phyloP scores from a whole-genome alignment of 257 asterid genomes.

The Prunella vulgaris region DNA sequence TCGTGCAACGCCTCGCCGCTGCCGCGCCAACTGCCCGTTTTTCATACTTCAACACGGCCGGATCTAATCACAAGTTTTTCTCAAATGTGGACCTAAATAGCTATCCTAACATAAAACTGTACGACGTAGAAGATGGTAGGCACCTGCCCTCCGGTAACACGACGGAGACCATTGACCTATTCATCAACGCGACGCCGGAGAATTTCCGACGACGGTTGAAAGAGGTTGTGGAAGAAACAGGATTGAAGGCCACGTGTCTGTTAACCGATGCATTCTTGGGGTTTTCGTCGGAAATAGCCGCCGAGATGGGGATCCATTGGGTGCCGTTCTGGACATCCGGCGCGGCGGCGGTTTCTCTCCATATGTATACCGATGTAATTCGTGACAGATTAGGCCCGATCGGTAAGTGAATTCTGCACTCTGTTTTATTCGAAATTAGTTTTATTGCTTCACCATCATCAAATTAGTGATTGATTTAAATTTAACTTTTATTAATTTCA shows the following conservation, averaged over 20 bases:
- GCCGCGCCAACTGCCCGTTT: constrained; percentile 32
- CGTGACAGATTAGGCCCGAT: constrained; percentile 11
- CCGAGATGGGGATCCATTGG: constrained; percentile 38
- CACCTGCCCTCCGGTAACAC: constrained; percentile 23
- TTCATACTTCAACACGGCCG: constrained; percentile 36
- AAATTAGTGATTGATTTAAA: too few species aligned
- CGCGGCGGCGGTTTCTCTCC: constrained; percentile 33
- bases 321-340: constrained; percentile 53
- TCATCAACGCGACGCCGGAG: constrained; percentile 33
- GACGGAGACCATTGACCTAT: constrained; percentile 34
- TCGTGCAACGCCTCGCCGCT: constrained; percentile 34
- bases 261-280: constrained; percentile 51
- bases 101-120: constrained; percentile 26
- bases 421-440: not conserved
- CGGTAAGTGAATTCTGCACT: not conserved
- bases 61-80: constrained; percentile 26
- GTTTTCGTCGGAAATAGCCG: constrained; percentile 38
- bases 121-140: constrained; percentile 40
- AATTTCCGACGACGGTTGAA: constrained; percentile 29
- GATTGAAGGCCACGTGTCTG: constrained; percentile 37
- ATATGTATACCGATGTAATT: constrained; percentile 40
- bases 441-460: not conserved
- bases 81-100: not conserved
- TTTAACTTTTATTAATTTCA: not conserved
- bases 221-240: constrained; percentile 30